phyloP scores from a whole-genome alignment of 257 asterid genomes.

The Solanum pennellii region DNA sequence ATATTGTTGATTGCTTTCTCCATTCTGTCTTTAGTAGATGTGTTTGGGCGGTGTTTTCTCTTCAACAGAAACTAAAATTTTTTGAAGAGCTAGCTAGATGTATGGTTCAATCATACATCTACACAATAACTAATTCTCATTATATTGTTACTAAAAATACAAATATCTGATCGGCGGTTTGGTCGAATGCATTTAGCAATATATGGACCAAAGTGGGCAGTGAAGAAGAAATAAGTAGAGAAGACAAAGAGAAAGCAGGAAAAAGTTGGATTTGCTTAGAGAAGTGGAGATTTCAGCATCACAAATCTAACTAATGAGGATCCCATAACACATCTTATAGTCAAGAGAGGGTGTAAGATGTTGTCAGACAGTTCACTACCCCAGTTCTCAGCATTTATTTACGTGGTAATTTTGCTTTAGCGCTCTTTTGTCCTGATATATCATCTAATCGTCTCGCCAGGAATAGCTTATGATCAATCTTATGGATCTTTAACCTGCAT shows the following conservation, averaged over 20 bases:
- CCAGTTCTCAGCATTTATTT: not conserved
- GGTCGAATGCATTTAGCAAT: constrained; percentile 91
- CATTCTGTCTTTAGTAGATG: not conserved
- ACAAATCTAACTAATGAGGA: not conserved
- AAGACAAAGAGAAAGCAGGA: not conserved
- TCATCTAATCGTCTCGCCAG: not conserved
- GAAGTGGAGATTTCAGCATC: not conserved
- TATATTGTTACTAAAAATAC: constrained; percentile 2
- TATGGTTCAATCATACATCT: not conserved
- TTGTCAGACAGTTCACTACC: not conserved
- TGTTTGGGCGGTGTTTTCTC: not conserved
- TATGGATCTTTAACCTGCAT: not conserved
- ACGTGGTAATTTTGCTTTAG: not conserved
- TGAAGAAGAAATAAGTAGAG: constrained; percentile 44
- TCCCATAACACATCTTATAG: not conserved
- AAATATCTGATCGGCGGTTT: constrained; percentile 94
- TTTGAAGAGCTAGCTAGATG: not conserved
- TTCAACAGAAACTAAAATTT: not conserved
- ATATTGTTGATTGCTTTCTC: not conserved
- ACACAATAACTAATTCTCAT: not conserved
- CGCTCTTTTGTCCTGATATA: not conserved
- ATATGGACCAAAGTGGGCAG: constrained; percentile 95
- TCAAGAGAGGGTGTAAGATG: not conserved
- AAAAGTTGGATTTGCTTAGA: not conserved
- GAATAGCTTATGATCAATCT: not conserved